Evolutionary conservation across 2,329 filamentous ascomycete species (phyloP), one percentile per base, ranked within the genome.

Genomic region (Trichoderma brevicompactum): DNA sequence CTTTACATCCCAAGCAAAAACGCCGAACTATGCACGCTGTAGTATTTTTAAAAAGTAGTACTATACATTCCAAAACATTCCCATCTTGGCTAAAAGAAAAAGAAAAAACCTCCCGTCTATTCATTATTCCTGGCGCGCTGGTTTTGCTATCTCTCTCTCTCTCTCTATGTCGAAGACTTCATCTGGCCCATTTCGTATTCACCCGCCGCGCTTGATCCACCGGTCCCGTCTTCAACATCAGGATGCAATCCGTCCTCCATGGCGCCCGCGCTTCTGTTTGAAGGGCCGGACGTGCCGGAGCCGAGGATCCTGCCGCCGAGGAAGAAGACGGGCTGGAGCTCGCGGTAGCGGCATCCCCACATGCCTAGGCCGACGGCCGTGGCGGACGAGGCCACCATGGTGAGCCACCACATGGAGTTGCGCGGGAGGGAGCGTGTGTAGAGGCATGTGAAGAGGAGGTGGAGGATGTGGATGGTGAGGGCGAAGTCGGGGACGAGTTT

Each of bases 401-500:
- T 79, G 65, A 80, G 81, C 94, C 95, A 99, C 95, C 95, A 99
- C 72, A 96, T 89, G 69, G 87, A 79, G 76, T 94, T 89, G 9
- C 85, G 83, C 1, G 95, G 95, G 34, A 98, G 75, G 9, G 86
- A 84, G 72, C 88, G 87, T 3, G 91, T 89, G 78, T 96, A 97
- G 40, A 97, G 76, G 19, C 88, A 89, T 34, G 92, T 91, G 72
- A 92, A 78, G 72, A 95, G 69, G 61, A 97, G 85, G 76, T 97
- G 92, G 48, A 97, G 81, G 75, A 91, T 85, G 79, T 96, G 92
- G 17, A 97, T 85, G 2, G 94, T 97, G 28, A 97, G 81, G 38
- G 92, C 92, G 76, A 98, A 99, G 79, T 99, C 95, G 70, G 92
- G 92, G 58, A 98, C 91, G 67, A 98, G 90, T 77, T 98, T 98